Evolutionary conservation across 2,329 filamentous ascomycete genomes (phyloP).

Genomic region (Aureobasidium sp.): DNA sequence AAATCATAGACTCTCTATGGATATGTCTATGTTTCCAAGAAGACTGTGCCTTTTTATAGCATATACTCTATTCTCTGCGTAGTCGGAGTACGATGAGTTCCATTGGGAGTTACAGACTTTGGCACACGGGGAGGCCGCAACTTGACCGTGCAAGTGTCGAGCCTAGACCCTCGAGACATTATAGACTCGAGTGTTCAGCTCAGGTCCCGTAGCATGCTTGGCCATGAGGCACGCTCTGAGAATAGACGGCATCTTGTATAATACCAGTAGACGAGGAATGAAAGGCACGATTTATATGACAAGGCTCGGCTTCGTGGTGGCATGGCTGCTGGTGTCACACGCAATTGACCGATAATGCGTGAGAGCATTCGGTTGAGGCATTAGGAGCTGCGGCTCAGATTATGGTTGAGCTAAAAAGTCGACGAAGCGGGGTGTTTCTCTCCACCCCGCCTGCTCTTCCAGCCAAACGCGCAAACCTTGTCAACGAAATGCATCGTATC

Average conservation of each 20-base stretch:
- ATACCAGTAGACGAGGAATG: background rate
- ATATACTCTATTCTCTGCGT: no score
- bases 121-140: background rate
- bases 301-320: background rate
- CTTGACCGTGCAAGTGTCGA: background rate
- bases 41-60: no score
- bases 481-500: background rate
- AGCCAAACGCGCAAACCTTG: background rate
- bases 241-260: background rate
- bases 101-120: no score
- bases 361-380: slow-evolving; percentile 3
- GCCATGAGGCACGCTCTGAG: background rate
- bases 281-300: background rate
- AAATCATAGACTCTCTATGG: no score
- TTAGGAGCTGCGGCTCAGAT: background rate
- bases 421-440: slow-evolving; percentile 1
- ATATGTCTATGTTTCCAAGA: no score
- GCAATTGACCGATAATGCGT: background rate
- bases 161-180: background rate
- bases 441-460: background rate
- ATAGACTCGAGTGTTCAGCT: background rate
- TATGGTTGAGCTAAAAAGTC: background rate
- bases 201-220: background rate
- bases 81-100: no score
- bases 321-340: background rate